phyloP scores from a whole-genome alignment of 129 eudicot genomes.

The Daucus carota region DH1_v3.0 NC_030389.2:5730501-5731000 shows the following conservation, averaged over 20 bases:
- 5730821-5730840: constrained; percentile 37
- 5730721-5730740: neutral
- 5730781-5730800: constrained; percentile 38
- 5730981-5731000: neutral
- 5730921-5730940: too few relatives aligned
- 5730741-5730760: neutral
- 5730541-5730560: too few relatives aligned
- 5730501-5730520: too few relatives aligned
- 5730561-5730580: too few relatives aligned
- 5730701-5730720: too few relatives aligned
- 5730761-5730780: constrained; percentile 59
- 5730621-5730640: too few relatives aligned
- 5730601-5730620: too few relatives aligned
- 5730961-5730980: neutral
- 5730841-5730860: constrained; percentile 60
- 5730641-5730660: too few relatives aligned
- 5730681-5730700: too few relatives aligned
- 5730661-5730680: too few relatives aligned
- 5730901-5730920: constrained; percentile 56
- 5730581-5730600: too few relatives aligned
- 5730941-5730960: neutral
- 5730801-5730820: constrained; percentile 54
- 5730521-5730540: too few relatives aligned
- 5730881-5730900: constrained; percentile 74
- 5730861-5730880: constrained; percentile 66